phyloP scores from a whole-genome alignment of 306 rosid genomes.

The Oemleria cerasiformis region DNA sequence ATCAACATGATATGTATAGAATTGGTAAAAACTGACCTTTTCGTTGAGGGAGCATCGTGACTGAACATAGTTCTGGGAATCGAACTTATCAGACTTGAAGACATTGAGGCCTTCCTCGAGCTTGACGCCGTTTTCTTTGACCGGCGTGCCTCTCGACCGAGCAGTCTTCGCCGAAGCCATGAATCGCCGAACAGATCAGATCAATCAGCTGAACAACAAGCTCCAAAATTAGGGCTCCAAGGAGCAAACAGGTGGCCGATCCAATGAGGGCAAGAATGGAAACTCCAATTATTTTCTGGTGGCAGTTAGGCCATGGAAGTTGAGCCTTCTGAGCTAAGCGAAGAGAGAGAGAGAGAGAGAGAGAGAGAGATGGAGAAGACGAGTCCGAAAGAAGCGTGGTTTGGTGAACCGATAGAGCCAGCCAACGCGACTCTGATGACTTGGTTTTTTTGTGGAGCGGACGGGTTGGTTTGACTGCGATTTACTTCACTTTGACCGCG shows the following conservation, averaged over 20 bases:
- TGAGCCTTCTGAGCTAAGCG: constrained; percentile 16
- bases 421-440: background rate
- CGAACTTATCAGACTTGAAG: constrained; percentile 87
- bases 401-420: background rate
- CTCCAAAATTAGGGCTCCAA: background rate
- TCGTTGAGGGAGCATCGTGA: constrained; percentile 82
- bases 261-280: background rate
- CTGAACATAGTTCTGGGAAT: constrained; percentile 69
- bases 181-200: constrained; percentile 25
- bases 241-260: background rate
- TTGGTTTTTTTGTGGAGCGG: background rate
- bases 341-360: background rate
- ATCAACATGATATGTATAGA: background rate
- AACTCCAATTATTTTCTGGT: background rate
- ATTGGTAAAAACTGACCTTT: constrained; percentile 43
- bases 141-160: constrained; percentile 58
- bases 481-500: background rate
- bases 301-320: constrained; percentile 6
- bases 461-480: constrained; percentile 19
- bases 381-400: background rate
- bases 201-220: background rate
- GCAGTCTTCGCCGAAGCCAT: constrained; percentile 80
- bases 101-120: constrained; percentile 78
- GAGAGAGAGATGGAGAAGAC: background rate
- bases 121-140: constrained; percentile 69